Evolutionary conservation across 768 basidiomycete species (phyloP), one percentile per base, ranked within the genome.

Genomic region (Clathrus columnatus): DNA sequence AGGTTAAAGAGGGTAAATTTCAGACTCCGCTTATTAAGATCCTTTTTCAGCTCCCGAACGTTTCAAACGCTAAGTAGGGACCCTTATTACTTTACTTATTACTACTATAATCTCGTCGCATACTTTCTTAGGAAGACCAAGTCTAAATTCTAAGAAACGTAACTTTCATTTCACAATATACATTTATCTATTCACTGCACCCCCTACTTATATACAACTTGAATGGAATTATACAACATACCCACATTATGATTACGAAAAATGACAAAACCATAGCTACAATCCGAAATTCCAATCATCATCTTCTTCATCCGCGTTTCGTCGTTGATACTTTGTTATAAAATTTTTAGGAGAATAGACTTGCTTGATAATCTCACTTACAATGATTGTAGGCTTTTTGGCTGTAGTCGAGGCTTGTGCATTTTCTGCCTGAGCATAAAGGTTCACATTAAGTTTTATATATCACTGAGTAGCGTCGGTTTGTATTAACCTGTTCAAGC

Each of bases 401-500:
- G 74, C 67, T 55, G 76, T 75, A 42, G 73, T 75, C 54, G 67
- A 68, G 11, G 64, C 59, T 48, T 78, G 70, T 11, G 73, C 77
- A 30, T 76, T 75, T 60, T 83, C 81, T 68, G 83, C 76, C 81
- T 83, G 58, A 17, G 32, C 11, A 29, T 54, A 29, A 26, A 18
- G 57, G 20, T 36, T 43, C 21, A 29, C 27, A 48, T n/a, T 32
- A 26, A 48, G 7, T 24, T 16, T 7, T 23, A 48, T 50, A 21
- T 36, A 28, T 30, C 14, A 7, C 11, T 1, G n/a, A 16, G 23
- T 21, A 17, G 5, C 51, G 60, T 61, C 69, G n/a, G 7, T 7
- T 7, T 7, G 30, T n/a, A 36, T n/a, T 36, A 58, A 86, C 92
- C 79, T 95, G 89, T 61, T 94, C 87, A 57, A 95, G 75, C 30